Base-by-base conservation (phyloP, 768 basidiomycete genomes). In the Cystoderma amianthinum region DNA sequence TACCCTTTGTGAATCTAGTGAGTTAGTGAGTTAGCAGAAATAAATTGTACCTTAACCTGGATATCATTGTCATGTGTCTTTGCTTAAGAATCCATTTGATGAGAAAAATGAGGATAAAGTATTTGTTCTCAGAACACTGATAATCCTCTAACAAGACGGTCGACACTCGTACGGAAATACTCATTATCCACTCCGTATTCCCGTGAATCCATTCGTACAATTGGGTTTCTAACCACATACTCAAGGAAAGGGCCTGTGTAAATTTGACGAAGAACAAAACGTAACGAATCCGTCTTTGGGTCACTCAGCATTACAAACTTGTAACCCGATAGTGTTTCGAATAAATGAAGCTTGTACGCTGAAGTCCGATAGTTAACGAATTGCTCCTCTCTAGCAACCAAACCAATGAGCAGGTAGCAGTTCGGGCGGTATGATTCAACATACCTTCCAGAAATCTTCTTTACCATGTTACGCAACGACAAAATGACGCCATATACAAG, bases 231-330 rank as follows among this genome's bases (percentile, higher is more conserved):
- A 34, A 94, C 91, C 21, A 96, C 92, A 56, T 83, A 90, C 60
- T 96, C 91, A 32, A 96, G 61, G 66, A 97, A 98, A 0, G 93
- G 91, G 2, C 91, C 92, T n/a, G 76, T 72, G 60, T 97, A 94
- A 48, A 97, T 78, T 56, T 90, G 86, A n/a, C 85, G 80, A 28
- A 97, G 64, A 40, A 90, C 69, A 52, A 82, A 81, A 13, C 86
- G 82, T 35, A 94, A 68, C 2, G 86, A 85, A 46, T 97, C 94
- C 25, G 85, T 70, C 42, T 72, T 73, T 1, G 90, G 87, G 55
- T 96, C 92, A 47, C 83, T 88, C 49, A 97, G 78, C 71, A 98
- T 89, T 54, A 97, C 73, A 63, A 99, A 95, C 57, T 92, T 93
- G 78, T 91, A 96, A 11, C 90, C 87, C 3, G 93, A 89, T 3